Percentiles rank a stretch among this genome's conserved stretches.
Evolutionary conservation across 2,329 filamentous ascomycete species (phyloP).

Genomic region (Corynespora cassiicola): DNA sequence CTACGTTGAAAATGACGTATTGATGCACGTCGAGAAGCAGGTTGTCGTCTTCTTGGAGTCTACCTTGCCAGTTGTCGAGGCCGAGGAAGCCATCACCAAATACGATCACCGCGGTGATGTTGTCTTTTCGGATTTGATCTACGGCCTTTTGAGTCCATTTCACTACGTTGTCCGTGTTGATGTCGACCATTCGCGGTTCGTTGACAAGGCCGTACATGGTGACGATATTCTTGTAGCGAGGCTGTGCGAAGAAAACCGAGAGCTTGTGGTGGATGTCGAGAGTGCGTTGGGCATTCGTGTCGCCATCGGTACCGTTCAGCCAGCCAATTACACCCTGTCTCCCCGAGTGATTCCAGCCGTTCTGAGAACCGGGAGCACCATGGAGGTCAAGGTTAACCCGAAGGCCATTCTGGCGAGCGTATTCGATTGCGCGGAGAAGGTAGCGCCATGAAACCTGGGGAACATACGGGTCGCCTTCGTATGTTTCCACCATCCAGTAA

Average conservation of each 20-base stretch:
- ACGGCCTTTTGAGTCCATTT: constrained; percentile 81
- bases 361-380: constrained; percentile 89
- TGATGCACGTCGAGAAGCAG: constrained; percentile 96
- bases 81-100: constrained; percentile 97
- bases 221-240: constrained; percentile 89
- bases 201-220: constrained; percentile 94
- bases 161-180: constrained; percentile 72
- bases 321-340: constrained; percentile 81
- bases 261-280: constrained; percentile 87
- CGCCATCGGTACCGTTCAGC: constrained; percentile 89
- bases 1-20: constrained; percentile 96
- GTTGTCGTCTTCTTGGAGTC: constrained; percentile 73
- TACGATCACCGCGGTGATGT: constrained; percentile 73
- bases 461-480: constrained; percentile 86
- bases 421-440: constrained; percentile 90
- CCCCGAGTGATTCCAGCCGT: constrained; percentile 97
- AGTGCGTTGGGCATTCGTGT: constrained; percentile 77
- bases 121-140: constrained; percentile 75
- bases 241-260: constrained; percentile 90
- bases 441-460: constrained; percentile 91
- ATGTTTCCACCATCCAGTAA: constrained; percentile 92
- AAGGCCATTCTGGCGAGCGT: constrained; percentile 88
- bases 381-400: constrained; percentile 94
- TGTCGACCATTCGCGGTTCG: constrained; percentile 81
- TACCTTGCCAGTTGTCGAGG: constrained; percentile 86